Evolutionary conservation across 2,329 filamentous ascomycete genomes (phyloP).

Genomic region (Remersonia thermophila): DNA sequence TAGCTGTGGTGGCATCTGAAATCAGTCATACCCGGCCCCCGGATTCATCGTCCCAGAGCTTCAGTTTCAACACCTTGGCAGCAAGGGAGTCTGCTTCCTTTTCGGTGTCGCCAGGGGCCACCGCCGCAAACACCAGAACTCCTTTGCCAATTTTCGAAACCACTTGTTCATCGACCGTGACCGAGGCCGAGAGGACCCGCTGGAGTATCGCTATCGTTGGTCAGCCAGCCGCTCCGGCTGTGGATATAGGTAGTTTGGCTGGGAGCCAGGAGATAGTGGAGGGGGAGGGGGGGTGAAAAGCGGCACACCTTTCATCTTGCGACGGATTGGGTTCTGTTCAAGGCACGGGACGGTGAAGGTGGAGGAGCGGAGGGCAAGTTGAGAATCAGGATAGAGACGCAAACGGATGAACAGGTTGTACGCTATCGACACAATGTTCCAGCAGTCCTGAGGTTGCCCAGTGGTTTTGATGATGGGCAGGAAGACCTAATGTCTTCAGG

Average conservation of each 20-base stretch:
- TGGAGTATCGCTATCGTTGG: slow-evolving; percentile 65
- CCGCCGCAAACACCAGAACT: slow-evolving; percentile 79
- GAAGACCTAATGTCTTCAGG: too few relatives aligned
- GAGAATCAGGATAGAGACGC: too few relatives aligned
- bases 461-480: too few relatives aligned
- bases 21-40: slow-evolving; percentile 46
- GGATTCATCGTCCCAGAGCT: slow-evolving; percentile 75
- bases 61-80: slow-evolving; percentile 76
- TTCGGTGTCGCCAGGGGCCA: slow-evolving; percentile 79
- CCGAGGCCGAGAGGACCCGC: slow-evolving; percentile 86
- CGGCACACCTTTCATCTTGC: slow-evolving; percentile 10
- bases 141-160: slow-evolving; percentile 87
- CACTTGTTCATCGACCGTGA: slow-evolving; percentile 82
- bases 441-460: too few relatives aligned
- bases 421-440: too few relatives aligned
- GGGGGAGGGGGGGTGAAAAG: too few relatives aligned
- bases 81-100: slow-evolving; percentile 80
- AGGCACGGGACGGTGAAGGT: background rate
- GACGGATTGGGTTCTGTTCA: too few relatives aligned
- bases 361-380: too few relatives aligned
- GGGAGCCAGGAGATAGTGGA: too few relatives aligned
- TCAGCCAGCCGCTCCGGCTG: too few relatives aligned
- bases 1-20: slow-evolving; percentile 3
- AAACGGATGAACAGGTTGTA: too few relatives aligned
- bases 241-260: too few relatives aligned